Conservation (phyloP, 2,329 filamentous ascomycete genomes). For the Purpureocillium lavendulum region DNA sequence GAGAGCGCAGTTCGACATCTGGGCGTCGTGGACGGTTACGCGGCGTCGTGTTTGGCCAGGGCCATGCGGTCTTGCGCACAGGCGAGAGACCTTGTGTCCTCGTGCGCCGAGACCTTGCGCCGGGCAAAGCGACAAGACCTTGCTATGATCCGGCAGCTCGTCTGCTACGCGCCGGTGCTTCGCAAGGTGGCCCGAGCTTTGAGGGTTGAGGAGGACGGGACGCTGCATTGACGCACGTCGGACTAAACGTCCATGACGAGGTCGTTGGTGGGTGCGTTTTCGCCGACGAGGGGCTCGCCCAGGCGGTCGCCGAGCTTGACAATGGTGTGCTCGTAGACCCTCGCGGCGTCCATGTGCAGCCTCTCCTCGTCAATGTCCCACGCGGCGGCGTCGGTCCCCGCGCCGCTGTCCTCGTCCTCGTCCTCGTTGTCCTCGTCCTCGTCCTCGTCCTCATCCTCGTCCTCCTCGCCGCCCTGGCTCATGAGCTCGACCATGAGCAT, state of each 20-base stretch:
- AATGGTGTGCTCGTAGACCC: conserved; percentile 74
- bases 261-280: conserved; percentile 6
- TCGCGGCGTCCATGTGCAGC: conserved; percentile 61
- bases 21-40: no score
- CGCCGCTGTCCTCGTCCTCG: conserved; percentile 19
- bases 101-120: no score
- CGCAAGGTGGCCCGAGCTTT: no score
- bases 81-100: no score
- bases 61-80: no score
- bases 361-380: conserved; percentile 38
- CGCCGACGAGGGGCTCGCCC: conserved; percentile 28
- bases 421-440: conserved; percentile 28
- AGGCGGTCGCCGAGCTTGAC: conserved; percentile 63
- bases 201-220: no score
- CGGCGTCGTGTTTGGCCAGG: no score
- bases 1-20: no score
- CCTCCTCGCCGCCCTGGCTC: conserved; percentile 31
- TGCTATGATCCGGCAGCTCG: no score
- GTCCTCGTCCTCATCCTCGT: conserved; percentile 30
- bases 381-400: conserved; percentile 1
- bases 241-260: not conserved
- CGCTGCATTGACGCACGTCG: not conserved
- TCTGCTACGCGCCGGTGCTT: no score
- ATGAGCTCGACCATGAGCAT: conserved; percentile 62
- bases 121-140: no score